Evolutionary conservation across 2,329 filamentous ascomycete genomes (phyloP), one percentile per base, ranked within the genome.

Genomic region (Aspergillus tamarii): DNA sequence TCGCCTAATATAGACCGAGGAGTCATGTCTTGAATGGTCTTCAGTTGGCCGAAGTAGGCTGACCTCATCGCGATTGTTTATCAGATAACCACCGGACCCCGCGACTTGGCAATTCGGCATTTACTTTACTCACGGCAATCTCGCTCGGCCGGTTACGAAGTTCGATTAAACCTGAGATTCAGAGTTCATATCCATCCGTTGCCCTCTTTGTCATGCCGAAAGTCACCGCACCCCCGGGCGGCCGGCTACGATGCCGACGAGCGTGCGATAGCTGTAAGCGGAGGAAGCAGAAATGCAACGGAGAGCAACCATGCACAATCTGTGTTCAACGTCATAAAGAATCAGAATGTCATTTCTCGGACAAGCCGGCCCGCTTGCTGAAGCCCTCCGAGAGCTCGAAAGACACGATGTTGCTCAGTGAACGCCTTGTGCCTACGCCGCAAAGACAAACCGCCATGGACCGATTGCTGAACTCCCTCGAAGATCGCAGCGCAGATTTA

Each of bases 201-300:
- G 10, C 23, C 21, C 16, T 8, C 21, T 16, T 16, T 36, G 52
- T 45, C 36, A 77, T 77, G 75, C 75, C 74, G 63, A 69, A 72
- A 59, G 73, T 72, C 21, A 76, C 69, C 60, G 70, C 73, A 1
- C 60, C 70, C 34, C 67, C 74, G 6, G 71, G 75, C 11, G 70
- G 70, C 32, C 73, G 75, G 26, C 73, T 77, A 53, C 73, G 76
- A 52, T 78, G 76, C 63, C 69, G 74, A 46, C 74, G 77, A 58
- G 80, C 80, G 19, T 83, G 81, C 68, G 77, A 81, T 61, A 80
- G 77, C 56, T 83, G 81, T 73, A 83, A 81, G 66, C 70, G 78
- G 28, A 75, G 82, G 58, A 84, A 83, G 66, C 83, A 85, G 64
- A 84, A 84, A 70, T 85, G 84, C 68, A 80, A 85, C 64, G 84